Percentiles rank a stretch among this genome's conserved stretches.
Evolutionary conservation across 352 stramenopile genomes (phyloP).

Genomic region (Peronospora tabacina): DNA sequence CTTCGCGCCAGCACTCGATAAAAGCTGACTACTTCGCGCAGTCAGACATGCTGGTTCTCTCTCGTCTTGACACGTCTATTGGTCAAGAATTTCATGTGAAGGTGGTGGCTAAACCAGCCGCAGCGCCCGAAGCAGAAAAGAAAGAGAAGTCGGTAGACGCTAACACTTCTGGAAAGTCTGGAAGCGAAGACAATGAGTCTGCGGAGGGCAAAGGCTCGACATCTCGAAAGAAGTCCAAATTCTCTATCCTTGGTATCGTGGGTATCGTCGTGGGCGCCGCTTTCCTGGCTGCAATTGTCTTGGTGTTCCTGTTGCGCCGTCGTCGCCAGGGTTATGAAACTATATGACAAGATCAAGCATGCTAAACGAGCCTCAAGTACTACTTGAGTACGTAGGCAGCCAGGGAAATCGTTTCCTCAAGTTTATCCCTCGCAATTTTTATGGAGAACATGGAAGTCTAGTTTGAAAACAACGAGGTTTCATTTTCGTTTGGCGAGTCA

Average conservation of each 20-base stretch:
- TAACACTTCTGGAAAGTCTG: slow-evolving; percentile 23
- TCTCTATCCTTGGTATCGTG: slow-evolving; percentile 36
- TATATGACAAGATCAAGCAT: slow-evolving; percentile 25
- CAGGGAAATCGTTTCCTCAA: too few relatives aligned
- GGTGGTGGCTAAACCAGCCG: slow-evolving; percentile 25
- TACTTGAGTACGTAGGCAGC: too few relatives aligned
- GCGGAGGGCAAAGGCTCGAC: slow-evolving; percentile 3
- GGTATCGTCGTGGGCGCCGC: slow-evolving; percentile 36
- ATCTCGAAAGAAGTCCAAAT: slow-evolving; percentile 21
- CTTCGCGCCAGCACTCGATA: slow-evolving; percentile 8
- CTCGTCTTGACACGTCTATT: slow-evolving; percentile 35
- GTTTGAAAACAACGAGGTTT: too few relatives aligned
- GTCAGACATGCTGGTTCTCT: slow-evolving; percentile 52
- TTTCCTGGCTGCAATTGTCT: slow-evolving; percentile 37
- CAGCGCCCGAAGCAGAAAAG: slow-evolving; percentile 15
- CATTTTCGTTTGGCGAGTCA: too few relatives aligned
- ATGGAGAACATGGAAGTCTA: too few relatives aligned
- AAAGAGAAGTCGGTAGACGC: slow-evolving; percentile 21
- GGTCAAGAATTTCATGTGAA: slow-evolving; percentile 41
- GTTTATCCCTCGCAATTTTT: too few relatives aligned
- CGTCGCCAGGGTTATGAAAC: slow-evolving; percentile 43
- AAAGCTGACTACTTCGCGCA: slow-evolving; percentile 65
- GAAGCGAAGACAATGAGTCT: slow-evolving; percentile 5
- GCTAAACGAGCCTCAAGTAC: too few relatives aligned
- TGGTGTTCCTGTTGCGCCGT: slow-evolving; percentile 33